Percentiles rank a stretch among this genome's conserved stretches.
These are phyloP conservation scores for Cercospora citrullina DNA, from an alignment of 2,329 filamentous ascomycete genomes.

Conservation along the genomic window DNA sequence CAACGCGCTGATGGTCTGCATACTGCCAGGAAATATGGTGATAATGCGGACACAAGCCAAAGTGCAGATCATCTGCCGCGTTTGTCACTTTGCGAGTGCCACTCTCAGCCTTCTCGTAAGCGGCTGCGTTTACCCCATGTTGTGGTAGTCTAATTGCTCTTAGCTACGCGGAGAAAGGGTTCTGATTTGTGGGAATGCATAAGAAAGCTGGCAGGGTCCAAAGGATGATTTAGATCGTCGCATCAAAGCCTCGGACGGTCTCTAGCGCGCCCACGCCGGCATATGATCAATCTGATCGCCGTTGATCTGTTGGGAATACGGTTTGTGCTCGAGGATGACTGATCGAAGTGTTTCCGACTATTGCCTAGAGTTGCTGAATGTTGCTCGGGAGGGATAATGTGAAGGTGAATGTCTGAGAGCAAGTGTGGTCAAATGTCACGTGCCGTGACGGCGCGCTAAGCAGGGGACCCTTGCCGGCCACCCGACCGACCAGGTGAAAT, in stretches of 20 bases:
- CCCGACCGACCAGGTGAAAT: not conserved
- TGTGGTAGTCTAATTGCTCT: not conserved
- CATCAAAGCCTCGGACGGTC: not conserved
- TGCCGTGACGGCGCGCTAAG: not conserved
- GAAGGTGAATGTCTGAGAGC: not conserved
- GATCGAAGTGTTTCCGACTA: not conserved
- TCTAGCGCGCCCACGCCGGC: not conserved
- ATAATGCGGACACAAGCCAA: slow-evolving; percentile 1
- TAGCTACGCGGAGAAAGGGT: not conserved
- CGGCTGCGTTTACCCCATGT: not conserved
- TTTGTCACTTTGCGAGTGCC: not conserved
- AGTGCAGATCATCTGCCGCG: not conserved
- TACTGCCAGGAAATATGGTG: not conserved
- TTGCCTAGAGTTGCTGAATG: not conserved
- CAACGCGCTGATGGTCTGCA: not conserved
- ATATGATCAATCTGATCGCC: not conserved
- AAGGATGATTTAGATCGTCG: slow-evolving; percentile 1
- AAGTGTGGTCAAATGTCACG: not conserved
- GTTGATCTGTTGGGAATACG: not conserved
- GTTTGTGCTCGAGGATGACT: not conserved
- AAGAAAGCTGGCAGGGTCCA: not conserved
- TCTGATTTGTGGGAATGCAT: slow-evolving; percentile 2
- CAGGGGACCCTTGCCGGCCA: not conserved
- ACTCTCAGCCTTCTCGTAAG: not conserved
- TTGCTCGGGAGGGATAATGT: not conserved